Base-by-base conservation (phyloP, 1,139 yeast species). In the Citeromyces hawaiiensis region DNA sequence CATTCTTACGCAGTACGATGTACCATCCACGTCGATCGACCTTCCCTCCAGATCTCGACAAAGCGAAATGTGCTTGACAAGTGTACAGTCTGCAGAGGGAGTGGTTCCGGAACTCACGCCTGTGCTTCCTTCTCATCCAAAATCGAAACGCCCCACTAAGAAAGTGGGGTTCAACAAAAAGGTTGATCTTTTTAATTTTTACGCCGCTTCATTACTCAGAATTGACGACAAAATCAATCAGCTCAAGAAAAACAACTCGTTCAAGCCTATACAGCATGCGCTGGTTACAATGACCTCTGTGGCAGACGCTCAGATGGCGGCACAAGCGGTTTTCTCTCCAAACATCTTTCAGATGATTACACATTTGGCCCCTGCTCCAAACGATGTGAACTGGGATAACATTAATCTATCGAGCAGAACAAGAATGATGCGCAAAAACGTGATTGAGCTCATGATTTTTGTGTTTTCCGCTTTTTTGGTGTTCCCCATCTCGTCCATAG, bases 241-340 rank as follows among this genome's bases (percentile, higher is more conserved):
- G 19, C 25, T 23, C 15, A 66, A 63, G 31, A 11, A 17, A 11
- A 17, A 17, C 11, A 63, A 65, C 35, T 68, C 60, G 27, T 67
- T 64, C 44, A 50, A 52, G 27, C 58, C 70, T 13, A 61, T 66
- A 6, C 63, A 66, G 14, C 62, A 67, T 10, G 94, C 95, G 0
- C 85, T 85, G 56, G 73, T 85, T 17, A 85, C 94, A 1, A 79
- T 85, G 91, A 80, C 78, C 45, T 70, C 85, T 2, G 94, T 83
- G 8, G 83, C 93, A 0, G 77, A 80, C 49, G 94, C 95, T 1
- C 96, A 85, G 54, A 76, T 85, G 81, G 77, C 86, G 7, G 93
- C 95, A 0, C 96, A 86, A 54, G 85, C 94, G 0, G 83, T 83
- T 1, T 61, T 85, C 39, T 93, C 86, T 46, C 94, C 95, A 0